A percentile compares a stretch with the other conserved stretches of the same genome.
These are phyloP conservation scores for Annulohypoxylon truncatum DNA, from an alignment of 2,329 filamentous ascomycete species.

Conservation along the genomic window DNA sequence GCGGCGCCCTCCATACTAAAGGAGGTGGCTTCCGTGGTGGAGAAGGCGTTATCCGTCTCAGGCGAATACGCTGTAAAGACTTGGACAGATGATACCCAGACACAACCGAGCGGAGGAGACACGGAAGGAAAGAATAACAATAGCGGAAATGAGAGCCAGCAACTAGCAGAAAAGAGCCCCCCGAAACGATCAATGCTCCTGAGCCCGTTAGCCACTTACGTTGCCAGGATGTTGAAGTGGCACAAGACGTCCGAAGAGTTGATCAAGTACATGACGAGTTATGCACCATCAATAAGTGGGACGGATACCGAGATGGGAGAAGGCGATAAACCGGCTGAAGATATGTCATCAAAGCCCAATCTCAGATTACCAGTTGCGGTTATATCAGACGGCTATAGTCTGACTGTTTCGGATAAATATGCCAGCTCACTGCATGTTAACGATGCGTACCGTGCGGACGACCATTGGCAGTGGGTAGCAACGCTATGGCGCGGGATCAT, in stretches of 20 bases:
- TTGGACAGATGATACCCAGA: conserved; percentile 55
- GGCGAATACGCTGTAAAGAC: conserved; percentile 59
- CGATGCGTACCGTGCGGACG: conserved; percentile 82
- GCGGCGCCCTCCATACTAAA: conserved; percentile 63
- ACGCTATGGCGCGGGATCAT: conserved; percentile 90
- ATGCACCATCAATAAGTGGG: conserved; percentile 30
- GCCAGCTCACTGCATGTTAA: conserved; percentile 78
- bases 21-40: conserved; percentile 72
- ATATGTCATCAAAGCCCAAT: conserved; percentile 15
- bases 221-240: conserved; percentile 77
- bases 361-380: conserved; percentile 74
- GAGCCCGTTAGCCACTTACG: conserved; percentile 67
- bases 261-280: conserved; percentile 59
- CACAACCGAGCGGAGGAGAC: conserved; percentile 2
- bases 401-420: conserved; percentile 81
- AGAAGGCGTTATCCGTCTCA: conserved; percentile 66
- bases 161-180: not conserved
- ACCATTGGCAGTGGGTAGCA: conserved; percentile 98
- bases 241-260: conserved; percentile 81
- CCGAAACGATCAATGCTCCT: conserved; percentile 42
- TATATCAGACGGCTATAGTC: conserved; percentile 80
- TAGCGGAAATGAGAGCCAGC: conserved; percentile 6
- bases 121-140: conserved; percentile 3
- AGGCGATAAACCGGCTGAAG: conserved; percentile 2
- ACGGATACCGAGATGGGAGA: conserved; percentile 15